phyloP scores from a whole-genome alignment of 1,139 yeast species.

The Wickerhamomyces sp. region DNA sequence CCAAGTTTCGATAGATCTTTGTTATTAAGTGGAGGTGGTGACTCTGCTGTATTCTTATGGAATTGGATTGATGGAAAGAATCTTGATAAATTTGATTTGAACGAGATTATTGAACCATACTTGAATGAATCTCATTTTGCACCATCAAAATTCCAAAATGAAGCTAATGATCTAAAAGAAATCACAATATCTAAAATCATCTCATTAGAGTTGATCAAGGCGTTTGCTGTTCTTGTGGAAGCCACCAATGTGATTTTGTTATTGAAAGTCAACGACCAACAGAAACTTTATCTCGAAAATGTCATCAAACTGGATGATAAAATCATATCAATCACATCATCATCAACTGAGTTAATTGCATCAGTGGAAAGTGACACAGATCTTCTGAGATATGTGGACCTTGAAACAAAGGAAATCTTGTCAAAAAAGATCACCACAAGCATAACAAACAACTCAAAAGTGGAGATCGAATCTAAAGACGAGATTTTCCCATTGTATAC shows the following conservation, averaged over 20 bases:
- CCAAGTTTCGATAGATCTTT: conserved; percentile 44
- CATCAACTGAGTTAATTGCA: conserved; percentile 34
- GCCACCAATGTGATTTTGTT: conserved; percentile 50
- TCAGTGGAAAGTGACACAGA: conserved; percentile 43
- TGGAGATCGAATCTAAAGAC: conserved; percentile 29
- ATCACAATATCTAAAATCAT: conserved; percentile 48
- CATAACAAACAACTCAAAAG: conserved; percentile 21
- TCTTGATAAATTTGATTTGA: conserved; percentile 45
- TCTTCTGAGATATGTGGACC: conserved; percentile 31
- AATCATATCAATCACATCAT: conserved; percentile 33
- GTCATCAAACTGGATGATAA: conserved; percentile 29
- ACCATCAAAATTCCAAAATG: conserved; percentile 61
- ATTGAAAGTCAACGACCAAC: conserved; percentile 31
- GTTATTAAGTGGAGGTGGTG: conserved; percentile 89
- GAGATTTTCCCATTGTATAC: conserved; percentile 64
- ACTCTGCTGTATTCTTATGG: conserved; percentile 73
- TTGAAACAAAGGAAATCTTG: conserved; percentile 11
- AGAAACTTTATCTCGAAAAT: conserved; percentile 28
- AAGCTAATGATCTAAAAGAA: conserved; percentile 44
- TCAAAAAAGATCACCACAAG: conserved; percentile 21
- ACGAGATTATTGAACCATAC: conserved; percentile 43
- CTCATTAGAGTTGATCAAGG: conserved; percentile 25
- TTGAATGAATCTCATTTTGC: conserved; percentile 59
- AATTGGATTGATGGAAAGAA: conserved; percentile 56
- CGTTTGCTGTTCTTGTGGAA: conserved; percentile 47